Evolutionary conservation across 495 filamentous ascomycete genomes (phyloP).

Genomic region (Terfezia boudieri): DNA sequence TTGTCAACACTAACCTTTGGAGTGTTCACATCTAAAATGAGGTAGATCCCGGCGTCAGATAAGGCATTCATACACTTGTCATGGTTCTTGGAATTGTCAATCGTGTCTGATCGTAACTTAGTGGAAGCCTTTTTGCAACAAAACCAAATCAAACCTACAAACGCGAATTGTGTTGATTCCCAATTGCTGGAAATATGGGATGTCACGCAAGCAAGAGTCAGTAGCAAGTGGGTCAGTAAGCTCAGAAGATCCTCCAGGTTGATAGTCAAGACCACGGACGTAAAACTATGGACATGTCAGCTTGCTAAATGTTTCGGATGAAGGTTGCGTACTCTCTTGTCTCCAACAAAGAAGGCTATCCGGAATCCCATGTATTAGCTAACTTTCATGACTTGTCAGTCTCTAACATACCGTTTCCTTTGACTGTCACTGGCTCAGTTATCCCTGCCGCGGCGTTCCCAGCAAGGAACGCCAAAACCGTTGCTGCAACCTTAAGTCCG

Average conservation of each 20-base stretch:
- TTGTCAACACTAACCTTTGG: conserved; percentile 12
- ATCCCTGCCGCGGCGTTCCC: conserved; percentile 28
- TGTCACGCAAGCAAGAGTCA: conserved; percentile 54
- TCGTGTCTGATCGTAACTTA: conserved; percentile 30
- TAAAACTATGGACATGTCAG: conserved; percentile 36
- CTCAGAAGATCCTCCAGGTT: conserved; percentile 69
- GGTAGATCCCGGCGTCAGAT: conserved; percentile 71
- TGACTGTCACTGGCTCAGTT: conserved; percentile 35
- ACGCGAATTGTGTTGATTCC: conserved; percentile 83
- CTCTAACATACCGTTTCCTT: conserved; percentile 24
- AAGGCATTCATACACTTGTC: conserved; percentile 65
- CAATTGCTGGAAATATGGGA: conserved; percentile 59
- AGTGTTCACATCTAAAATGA: conserved; percentile 55
- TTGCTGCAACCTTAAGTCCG: too few species aligned
- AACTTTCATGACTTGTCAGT: background rate
- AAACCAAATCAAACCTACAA: conserved; percentile 21
- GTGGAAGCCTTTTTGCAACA: background rate
- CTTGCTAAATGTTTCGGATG: background rate
- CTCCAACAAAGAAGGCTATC: conserved; percentile 66
- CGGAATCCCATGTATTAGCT: background rate
- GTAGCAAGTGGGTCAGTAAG: conserved; percentile 64
- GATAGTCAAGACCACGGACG: conserved; percentile 85
- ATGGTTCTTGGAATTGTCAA: conserved; percentile 70
- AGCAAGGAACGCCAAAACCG: background rate
- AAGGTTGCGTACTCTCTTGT: conserved; percentile 27